These are phyloP conservation scores for Fusarium piperis DNA, from an alignment of 2,329 filamentous ascomycete genomes.

Conservation along the genomic window DNA sequence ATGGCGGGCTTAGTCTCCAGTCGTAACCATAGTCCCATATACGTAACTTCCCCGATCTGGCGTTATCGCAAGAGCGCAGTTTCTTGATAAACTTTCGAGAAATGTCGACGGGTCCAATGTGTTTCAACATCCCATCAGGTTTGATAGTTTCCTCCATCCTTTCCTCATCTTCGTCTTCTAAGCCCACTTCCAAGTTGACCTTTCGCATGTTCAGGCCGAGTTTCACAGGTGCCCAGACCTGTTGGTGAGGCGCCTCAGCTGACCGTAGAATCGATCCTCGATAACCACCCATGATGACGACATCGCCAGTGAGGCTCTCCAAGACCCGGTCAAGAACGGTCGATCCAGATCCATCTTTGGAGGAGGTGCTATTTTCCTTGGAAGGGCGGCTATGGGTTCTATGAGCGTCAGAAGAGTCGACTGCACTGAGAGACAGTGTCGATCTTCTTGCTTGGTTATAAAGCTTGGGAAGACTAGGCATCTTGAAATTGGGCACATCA, in stretches of 20 bases:
- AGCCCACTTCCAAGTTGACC: conserved; percentile 87
- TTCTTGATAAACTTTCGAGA: conserved; percentile 83
- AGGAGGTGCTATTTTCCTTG: conserved; percentile 12
- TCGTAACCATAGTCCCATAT: conserved; percentile 95
- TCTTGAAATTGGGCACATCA: conserved; percentile 80
- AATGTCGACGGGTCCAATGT: conserved; percentile 92
- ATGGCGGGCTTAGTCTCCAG: conserved; percentile 86
- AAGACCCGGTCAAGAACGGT: conserved; percentile 64
- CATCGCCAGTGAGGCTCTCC: conserved; percentile 79
- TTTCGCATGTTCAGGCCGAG: conserved; percentile 91
- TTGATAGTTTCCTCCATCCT: conserved; percentile 85
- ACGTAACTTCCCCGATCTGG: conserved; percentile 73
- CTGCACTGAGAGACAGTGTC: conserved; percentile 45
- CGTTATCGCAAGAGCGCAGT: conserved; percentile 78
- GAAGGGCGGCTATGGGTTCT: conserved; percentile 41
- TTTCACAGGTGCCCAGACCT: conserved; percentile 94
- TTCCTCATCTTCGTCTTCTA: conserved; percentile 84
- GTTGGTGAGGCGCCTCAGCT: conserved; percentile 81
- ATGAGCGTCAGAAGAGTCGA: conserved; percentile 40
- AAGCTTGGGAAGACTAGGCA: conserved; percentile 69
- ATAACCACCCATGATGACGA: conserved; percentile 91
- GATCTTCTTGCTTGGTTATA: conserved; percentile 47
- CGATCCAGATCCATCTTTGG: conserved; percentile 37
- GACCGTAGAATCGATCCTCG: conserved; percentile 90
- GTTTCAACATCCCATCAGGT: conserved; percentile 86